phyloP scores from a whole-genome alignment of 352 stramenopile species.

The Phytophthora fragariaefolia region DNA sequence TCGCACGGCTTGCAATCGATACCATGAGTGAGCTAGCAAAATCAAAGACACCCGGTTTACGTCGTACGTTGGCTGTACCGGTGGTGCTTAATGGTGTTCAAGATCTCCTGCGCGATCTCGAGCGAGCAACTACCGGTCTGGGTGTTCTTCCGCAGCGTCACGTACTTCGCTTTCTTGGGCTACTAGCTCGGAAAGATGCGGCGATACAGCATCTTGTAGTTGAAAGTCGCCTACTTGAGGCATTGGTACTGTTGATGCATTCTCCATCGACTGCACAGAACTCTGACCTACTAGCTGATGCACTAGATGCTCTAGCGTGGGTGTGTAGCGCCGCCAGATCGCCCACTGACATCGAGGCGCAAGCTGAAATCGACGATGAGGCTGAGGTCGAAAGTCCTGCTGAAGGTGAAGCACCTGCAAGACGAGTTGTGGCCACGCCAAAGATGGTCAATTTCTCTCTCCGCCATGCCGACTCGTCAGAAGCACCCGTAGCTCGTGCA shows the following conservation, averaged over 20 bases:
- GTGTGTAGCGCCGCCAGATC: conserved; percentile 44
- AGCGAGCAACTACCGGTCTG: conserved; percentile 19
- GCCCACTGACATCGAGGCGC: conserved; percentile 18
- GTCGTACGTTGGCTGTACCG: conserved; percentile 45
- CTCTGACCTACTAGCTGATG: conserved; percentile 46
- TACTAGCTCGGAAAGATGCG: conserved; percentile 54
- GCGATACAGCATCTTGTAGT: conserved; percentile 54
- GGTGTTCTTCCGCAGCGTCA: conserved; percentile 39
- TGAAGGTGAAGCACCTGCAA: conserved; percentile 36
- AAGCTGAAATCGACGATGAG: conserved; percentile 38
- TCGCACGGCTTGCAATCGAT: conserved; percentile 49
- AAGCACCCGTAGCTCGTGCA: conserved; percentile 38
- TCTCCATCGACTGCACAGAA: conserved; percentile 45
- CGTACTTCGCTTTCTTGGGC: conserved; percentile 50
- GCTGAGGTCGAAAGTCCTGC: conserved; percentile 12
- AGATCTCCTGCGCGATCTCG: conserved; percentile 45
- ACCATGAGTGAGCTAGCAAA: conserved; percentile 48
- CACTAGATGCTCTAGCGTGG: conserved; percentile 64
- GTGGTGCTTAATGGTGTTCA: conserved; percentile 52
- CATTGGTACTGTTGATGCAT: conserved; percentile 54
- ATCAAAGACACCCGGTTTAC: conserved; percentile 27
- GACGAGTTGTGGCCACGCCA: conserved; percentile 45
- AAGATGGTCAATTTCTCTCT: conserved; percentile 65
- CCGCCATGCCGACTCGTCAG: conserved; percentile 44
- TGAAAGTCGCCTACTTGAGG: conserved; percentile 63